phyloP scores from a whole-genome alignment of 75 land plant species.

The Sequoiadendron giganteum region DNA sequence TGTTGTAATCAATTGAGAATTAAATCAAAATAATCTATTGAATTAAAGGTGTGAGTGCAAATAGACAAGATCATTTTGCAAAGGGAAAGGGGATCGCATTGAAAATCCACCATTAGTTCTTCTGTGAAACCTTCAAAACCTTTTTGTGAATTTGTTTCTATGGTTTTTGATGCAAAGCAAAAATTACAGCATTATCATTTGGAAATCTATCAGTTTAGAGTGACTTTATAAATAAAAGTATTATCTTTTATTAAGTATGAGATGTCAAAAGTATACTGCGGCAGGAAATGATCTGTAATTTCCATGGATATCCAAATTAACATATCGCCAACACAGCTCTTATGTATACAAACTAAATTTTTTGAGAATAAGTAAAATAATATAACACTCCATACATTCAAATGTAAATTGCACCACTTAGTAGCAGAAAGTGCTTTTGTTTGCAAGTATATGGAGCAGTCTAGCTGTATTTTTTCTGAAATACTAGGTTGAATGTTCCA shows the following conservation, averaged over 20 bases:
- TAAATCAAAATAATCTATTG: no score
- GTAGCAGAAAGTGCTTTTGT: neutral
- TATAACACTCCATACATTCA: neutral
- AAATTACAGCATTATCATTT: neutral
- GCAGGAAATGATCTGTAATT: neutral
- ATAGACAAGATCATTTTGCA: no score
- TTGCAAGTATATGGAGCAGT: neutral
- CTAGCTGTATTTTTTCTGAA: neutral
- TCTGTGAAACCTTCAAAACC: neutral
- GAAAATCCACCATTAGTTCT: neutral
- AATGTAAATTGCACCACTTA: neutral
- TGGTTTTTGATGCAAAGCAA: neutral
- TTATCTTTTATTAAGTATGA: neutral
- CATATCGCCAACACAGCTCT: neutral
- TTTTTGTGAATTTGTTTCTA: neutral
- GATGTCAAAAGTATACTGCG: neutral
- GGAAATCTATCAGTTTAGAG: neutral
- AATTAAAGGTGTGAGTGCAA: neutral
- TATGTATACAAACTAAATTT: neutral
- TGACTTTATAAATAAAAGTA: neutral
- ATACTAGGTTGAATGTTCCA: neutral
- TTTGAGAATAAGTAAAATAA: neutral
- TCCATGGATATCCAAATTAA: neutral
- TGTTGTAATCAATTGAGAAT: no score
- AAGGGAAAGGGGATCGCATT: neutral